Evolutionary conservation across 2,329 filamentous ascomycete species (phyloP).

Genomic region (Penicillium sclerotigenum): DNA sequence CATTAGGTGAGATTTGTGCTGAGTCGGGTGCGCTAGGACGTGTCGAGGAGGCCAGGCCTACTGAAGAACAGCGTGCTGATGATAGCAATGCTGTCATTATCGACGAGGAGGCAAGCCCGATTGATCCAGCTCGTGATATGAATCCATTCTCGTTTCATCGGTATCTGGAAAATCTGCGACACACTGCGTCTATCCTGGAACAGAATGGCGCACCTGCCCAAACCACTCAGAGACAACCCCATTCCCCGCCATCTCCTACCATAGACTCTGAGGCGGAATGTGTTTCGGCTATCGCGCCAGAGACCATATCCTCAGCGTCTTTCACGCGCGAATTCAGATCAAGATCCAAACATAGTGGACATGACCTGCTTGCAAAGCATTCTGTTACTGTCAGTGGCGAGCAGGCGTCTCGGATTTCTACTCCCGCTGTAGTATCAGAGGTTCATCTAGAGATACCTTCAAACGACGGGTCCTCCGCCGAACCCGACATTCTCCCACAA

Average conservation of each 20-base stretch:
- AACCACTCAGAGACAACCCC: slow-evolving; percentile 10
- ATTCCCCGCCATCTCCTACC: slow-evolving; percentile 9
- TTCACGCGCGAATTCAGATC: slow-evolving; percentile 30
- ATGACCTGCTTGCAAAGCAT: slow-evolving; percentile 30
- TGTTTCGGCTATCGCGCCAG: slow-evolving; percentile 1
- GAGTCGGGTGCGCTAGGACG: slow-evolving; percentile 36
- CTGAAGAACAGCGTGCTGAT: slow-evolving; percentile 35
- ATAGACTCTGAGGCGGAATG: neutral
- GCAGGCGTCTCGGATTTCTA: slow-evolving; percentile 26
- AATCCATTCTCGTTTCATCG: slow-evolving; percentile 38
- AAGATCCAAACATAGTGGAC: slow-evolving; percentile 26
- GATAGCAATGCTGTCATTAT: slow-evolving; percentile 37
- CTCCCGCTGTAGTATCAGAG: slow-evolving; percentile 41
- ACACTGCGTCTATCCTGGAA: slow-evolving; percentile 21
- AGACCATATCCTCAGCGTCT: slow-evolving; percentile 2
- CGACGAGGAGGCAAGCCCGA: slow-evolving; percentile 39
- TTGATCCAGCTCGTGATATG: slow-evolving; percentile 34
- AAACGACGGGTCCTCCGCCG: slow-evolving; percentile 10
- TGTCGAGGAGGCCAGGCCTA: slow-evolving; percentile 45
- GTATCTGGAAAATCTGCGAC: slow-evolving; percentile 36
- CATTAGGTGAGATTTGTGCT: slow-evolving; percentile 55
- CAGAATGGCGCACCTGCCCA: slow-evolving; percentile 8
- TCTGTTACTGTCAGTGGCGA: slow-evolving; percentile 7
- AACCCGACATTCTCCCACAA: neutral
- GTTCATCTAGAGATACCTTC: slow-evolving; percentile 38